Evolutionary conservation across 176 grass and related monocot species (phyloP).

Genomic region (Neostapfia colusana): DNA sequence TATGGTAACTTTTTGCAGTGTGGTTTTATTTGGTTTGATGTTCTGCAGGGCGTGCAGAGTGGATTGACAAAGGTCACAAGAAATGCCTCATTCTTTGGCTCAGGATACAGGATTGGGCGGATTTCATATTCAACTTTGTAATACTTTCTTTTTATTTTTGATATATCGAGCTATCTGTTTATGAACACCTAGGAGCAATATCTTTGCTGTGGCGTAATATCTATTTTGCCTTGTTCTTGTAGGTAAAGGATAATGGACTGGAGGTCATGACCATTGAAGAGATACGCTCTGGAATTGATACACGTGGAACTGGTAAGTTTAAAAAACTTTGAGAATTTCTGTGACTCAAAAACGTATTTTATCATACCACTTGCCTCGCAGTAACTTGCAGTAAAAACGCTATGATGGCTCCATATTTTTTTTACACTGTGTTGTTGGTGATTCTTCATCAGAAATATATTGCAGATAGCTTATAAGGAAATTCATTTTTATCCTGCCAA

Average conservation of each 20-base stretch:
- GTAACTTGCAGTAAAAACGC: neutral
- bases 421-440: neutral
- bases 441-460: conserved; percentile 9
- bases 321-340: conserved; percentile 12
- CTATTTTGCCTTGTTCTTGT: conserved; percentile 31
- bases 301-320: conserved; percentile 70
- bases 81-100: conserved; percentile 97
- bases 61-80: conserved; percentile 96
- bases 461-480: neutral
- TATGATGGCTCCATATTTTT: neutral
- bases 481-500: neutral
- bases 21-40: conserved; percentile 18
- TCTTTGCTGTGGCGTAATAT: conserved; percentile 15
- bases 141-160: neutral
- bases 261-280: conserved; percentile 92
- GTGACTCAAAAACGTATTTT: neutral
- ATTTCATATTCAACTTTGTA: conserved; percentile 88
- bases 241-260: conserved; percentile 92
- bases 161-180: neutral
- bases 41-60: conserved; percentile 66
- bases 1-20: conserved; percentile 5
- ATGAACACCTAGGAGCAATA: conserved; percentile 7
- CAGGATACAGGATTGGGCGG: conserved; percentile 92
- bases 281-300: conserved; percentile 90
- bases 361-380: neutral